These are phyloP conservation scores for Heterobasidion annosum DNA, from an alignment of 1,284 basidiomycete genomes.

Conservation along the genomic window DNA sequence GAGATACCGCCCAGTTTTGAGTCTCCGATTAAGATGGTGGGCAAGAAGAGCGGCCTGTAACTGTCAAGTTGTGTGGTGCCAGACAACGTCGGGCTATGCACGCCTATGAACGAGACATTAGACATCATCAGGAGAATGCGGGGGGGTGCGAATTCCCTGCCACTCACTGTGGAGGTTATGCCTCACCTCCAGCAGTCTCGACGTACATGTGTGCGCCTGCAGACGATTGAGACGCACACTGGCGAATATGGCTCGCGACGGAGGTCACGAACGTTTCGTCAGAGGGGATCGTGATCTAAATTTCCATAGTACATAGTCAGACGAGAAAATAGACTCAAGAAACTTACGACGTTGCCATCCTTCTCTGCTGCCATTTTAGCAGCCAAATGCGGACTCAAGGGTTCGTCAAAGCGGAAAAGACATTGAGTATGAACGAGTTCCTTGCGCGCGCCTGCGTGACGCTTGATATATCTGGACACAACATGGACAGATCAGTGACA, in stretches of 20 bases:
- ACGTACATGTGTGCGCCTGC: constrained; percentile 66
- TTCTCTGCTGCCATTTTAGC: constrained; percentile 49
- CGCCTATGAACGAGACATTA: constrained; percentile 42
- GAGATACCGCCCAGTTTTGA: constrained; percentile 91
- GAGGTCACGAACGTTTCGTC: constrained; percentile 66
- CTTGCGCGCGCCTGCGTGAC: constrained; percentile 37
- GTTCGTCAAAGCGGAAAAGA: constrained; percentile 80
- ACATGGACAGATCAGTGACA: constrained; percentile 4
- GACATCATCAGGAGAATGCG: neutral
- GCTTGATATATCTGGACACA: constrained; percentile 56
- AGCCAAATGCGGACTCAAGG: constrained; percentile 91
- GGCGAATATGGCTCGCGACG: constrained; percentile 53
- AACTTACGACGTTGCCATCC: constrained; percentile 16
- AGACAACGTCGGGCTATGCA: constrained; percentile 85
- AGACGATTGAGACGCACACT: constrained; percentile 29
- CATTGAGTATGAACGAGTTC: constrained; percentile 56
- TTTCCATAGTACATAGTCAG: neutral
- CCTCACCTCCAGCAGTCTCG: constrained; percentile 90
- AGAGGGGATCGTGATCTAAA: constrained; percentile 32
- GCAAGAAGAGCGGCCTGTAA: constrained; percentile 80
- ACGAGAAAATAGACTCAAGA: neutral
- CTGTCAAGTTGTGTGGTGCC: constrained; percentile 83
- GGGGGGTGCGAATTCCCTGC: neutral
- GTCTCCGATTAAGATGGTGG: constrained; percentile 84
- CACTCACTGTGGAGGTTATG: constrained; percentile 10